Evolutionary conservation across 176 grass and related monocot species (phyloP), one percentile per base, ranked within the genome.

Genomic region (Paspalum vaginatum): DNA sequence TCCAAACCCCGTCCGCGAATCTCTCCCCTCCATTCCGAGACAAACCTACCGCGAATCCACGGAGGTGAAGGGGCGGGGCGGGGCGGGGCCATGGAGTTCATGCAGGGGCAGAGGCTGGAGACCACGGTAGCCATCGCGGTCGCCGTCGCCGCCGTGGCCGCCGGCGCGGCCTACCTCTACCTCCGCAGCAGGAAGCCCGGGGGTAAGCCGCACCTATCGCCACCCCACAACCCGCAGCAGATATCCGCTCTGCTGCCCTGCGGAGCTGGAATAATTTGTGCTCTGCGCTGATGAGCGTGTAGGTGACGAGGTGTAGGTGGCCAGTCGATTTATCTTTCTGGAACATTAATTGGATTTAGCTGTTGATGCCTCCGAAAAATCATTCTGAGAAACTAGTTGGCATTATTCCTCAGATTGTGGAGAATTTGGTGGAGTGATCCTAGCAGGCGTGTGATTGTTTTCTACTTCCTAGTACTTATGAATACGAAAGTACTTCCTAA

Each of bases 131-230:
- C 85, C 50, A 71, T 94, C 75, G 91, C 87, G 32, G 91, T 94
- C 18, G 87, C 94, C 27, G 78, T 84, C 45, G 88, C 57, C 56
- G 91, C 84, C 74, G 84, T 93, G 45, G 89, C 84, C 62, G 94
- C 82, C 20, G 88, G 81, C 41, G 82, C 91, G 50, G 78, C 70
- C 20, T 88, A 85, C 82, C 62, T 91, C 75, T 69, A 90, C 87
- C 64, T 75, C 82, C 83, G 82, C 69, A 79, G 75, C 68, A 88
- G 86, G 50, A 97, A 88, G 62, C 61, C 66, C 37, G 89, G 71
- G 78, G 89, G 92, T 89, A 55, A 66, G 59, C 21, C 25, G 25
- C 67, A n/a, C 66, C 5, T 11, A 11, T 22, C 5, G 3, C 65
- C 11, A 12, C n/a, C 11, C 5, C 8, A 15, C n/a, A 21, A 13